Evolutionary conservation across 345 rosid species (phyloP), one percentile per base, ranked within the genome.

Genomic region (Excoecaria cochinchinensis): DNA sequence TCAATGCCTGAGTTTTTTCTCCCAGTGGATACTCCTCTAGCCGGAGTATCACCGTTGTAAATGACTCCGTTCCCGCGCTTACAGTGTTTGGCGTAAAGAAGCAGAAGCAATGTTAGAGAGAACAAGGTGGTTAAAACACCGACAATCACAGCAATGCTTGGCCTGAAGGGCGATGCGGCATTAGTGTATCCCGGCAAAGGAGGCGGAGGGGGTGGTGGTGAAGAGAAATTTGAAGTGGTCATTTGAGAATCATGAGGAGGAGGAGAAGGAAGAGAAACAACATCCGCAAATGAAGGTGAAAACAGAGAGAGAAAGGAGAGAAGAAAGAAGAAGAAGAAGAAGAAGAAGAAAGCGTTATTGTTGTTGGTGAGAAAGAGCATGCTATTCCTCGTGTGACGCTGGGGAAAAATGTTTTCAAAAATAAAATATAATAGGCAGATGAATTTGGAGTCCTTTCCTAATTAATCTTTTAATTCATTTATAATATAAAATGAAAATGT

Each of bases 41-140:
- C 6, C 8, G 21, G 6, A 31, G 38, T 2, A 17, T 59, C 67
- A 19, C 16, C 31, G 46, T 38, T 48, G 78, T 84, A 71, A 66
- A 22, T 60, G 74, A n/a, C n/a, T 73, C n/a, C 76, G 73, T 25
- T 70, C 39, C 76, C 46, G 13, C 74, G 83, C 71, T 86, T 86
- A 79, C 97, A 92, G 87, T 92, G 97, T 83, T 85, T 91, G 69
- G 89, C 89, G 78, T 94, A 94, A 68, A 94, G 93, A 47, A 94
- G 90, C 9, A 94, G 77, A 17, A 94, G 89, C 61, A 94, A 89
- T 8, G 89, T 92, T n/a, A 90, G 61, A 13, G 93, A 91, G 80
- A 91, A 92, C 39, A 88, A 36, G 21, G 89, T 83, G 36, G 98
- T 88, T 16, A 92, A 83, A n/a, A 92, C 79, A 44, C 84, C 95